Conservation (phyloP, 2,329 filamentous ascomycete genomes). For the Alternaria alternata region DNA sequence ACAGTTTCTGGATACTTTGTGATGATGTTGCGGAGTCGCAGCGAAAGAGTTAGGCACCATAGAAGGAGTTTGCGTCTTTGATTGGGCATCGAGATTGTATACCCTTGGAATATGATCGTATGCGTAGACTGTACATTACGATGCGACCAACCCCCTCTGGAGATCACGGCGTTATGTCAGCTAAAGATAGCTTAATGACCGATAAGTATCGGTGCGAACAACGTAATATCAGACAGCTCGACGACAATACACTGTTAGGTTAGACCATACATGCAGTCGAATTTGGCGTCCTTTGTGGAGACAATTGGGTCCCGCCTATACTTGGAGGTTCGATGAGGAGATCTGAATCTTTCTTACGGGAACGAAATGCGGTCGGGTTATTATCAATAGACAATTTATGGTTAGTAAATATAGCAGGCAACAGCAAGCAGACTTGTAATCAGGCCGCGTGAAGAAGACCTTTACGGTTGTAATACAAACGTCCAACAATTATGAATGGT, state of each 20-base stretch:
- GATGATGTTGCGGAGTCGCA: background rate
- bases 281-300: background rate
- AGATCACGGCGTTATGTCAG: background rate
- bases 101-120: background rate
- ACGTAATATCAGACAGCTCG: background rate
- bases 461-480: background rate
- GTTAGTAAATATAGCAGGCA: background rate
- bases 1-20: background rate
- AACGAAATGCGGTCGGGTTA: background rate
- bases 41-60: background rate
- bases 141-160: background rate
- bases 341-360: background rate
- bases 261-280: background rate
- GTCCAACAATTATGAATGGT: background rate
- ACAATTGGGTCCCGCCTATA: background rate
- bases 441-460: background rate
- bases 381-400: background rate
- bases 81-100: background rate
- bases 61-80: background rate
- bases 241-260: background rate
- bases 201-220: background rate
- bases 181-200: background rate
- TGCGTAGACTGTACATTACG: constrained; percentile 1
- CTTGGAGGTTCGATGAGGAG: background rate
- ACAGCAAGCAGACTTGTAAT: background rate